Base-by-base conservation (phyloP, 2,329 filamentous ascomycete species). In the Rhynchosporium secalis region DNA sequence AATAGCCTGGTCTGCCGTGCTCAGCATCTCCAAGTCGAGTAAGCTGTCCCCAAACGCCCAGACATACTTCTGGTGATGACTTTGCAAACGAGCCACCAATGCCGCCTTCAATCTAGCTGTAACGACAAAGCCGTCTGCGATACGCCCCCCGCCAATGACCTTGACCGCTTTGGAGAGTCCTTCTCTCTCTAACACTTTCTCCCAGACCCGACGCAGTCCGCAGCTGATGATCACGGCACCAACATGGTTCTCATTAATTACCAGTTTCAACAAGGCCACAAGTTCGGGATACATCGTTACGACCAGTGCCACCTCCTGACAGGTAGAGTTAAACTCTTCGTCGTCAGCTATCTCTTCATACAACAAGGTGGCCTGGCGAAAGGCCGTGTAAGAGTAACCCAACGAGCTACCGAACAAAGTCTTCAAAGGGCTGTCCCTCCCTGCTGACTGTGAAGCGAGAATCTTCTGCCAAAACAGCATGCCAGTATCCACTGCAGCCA, bases 21-120 rank as follows among this genome's bases (percentile, higher is more conserved):
- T 66, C 12, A 88, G 66, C 85, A 89, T 89, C 0, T 75, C 72
- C 20, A 88, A 45, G 66, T 88, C 86, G 8, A 86, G 64, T 0
- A 77, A 77, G 65, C 85, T 84, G 67, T 87, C 84, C n/a, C 85
- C 84, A 66, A 88, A 84, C 0, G 83, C 85, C 70, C 76, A 80
- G 28, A 86, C 80, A 45, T 77, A 72, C 33, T 77, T 49, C 0
- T 73, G 4, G 45, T 78, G 65, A 0, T 26, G 20, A 0, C 74
- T 33, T 58, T 72, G 74, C 26, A 86, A 69, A 3, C 70, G 74
- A 1, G 60, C 57, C 1, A 85, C 81, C 31, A 87, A 48, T 0
- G 67, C 68, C 1, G 74, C 78, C 70, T 88, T 89, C 26, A 81
- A 72, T 0, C 64, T 66, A 5, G 78, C 74, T 0, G 80, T 84